Base-by-base conservation (phyloP, 192 early-diverging fungal genomes). In the Coemansia pectinata region DNA sequence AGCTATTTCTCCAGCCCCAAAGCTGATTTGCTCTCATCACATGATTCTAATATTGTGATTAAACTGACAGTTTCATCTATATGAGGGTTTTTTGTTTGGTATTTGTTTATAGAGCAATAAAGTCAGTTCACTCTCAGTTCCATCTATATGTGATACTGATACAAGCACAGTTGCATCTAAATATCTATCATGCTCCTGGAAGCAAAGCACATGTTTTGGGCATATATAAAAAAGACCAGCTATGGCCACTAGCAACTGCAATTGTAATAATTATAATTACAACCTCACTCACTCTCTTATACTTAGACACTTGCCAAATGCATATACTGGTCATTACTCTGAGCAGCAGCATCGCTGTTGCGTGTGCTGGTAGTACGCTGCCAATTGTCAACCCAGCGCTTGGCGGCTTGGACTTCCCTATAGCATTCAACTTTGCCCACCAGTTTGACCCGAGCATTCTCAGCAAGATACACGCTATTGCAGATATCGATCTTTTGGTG, bases 361-460 rank as follows among this genome's bases (percentile, higher is more conserved):
- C 55, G 29, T 17, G 29, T 33, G 55, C 15, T 15, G 55, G 14
- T 31, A 58, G 12, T 15, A 7, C 6, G 4, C 14, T 34, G 11
- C 55, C 55, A 58, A 29, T 58, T 14, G 55, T 58, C 4, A 58
- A 58, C 17, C 55, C 55, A n/a, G 55, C 15, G 31, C 55, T 58
- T n/a, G 31, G 29, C 5, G 55, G 55, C 15, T 23, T 58, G 14
- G 31, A 33, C 2, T 58, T 58, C 29, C 55, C 55, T 7, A 33
- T 58, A 1, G 14, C 55, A 31, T 58, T 58, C 55, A 58, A 58
- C 55, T 33, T 58, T 58, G 55, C 55, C 5, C 55, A 58, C 55
- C 55, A 58, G 29, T 58, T 58, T 7, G 55, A 58, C 29, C 55
- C 29, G 14, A 58, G 55, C 29, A 33, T 58, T 14, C 29, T 58